Conservation (phyloP, 1,284 basidiomycete genomes). For the Grifola frondosa region DNA sequence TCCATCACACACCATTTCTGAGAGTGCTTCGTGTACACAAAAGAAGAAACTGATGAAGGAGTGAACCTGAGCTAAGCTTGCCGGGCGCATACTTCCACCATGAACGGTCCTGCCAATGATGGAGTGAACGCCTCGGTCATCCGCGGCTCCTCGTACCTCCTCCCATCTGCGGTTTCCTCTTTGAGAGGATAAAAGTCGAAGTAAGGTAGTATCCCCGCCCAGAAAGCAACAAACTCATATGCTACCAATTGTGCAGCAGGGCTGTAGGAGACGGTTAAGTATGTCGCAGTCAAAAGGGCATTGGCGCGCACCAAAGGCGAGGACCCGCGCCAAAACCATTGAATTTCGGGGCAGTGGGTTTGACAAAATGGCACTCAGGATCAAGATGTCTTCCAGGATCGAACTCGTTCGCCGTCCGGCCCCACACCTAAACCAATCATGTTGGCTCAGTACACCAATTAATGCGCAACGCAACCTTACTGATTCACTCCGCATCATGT, state of each 20-base stretch:
- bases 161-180: neutral
- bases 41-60: too few species aligned
- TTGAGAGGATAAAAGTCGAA: slow-evolving; percentile 17
- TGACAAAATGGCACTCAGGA: slow-evolving; percentile 19
- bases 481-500: slow-evolving; percentile 22
- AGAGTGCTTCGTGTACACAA: too few species aligned
- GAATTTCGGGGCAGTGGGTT: slow-evolving; percentile 21
- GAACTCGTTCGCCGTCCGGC: slow-evolving; percentile 16
- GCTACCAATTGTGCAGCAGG: slow-evolving; percentile 21
- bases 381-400: slow-evolving; percentile 23
- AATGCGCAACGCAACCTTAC: slow-evolving; percentile 8
- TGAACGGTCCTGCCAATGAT: slow-evolving; percentile 1
- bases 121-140: slow-evolving; percentile 5
- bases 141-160: slow-evolving; percentile 2
- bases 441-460: neutral
- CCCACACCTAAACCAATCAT: slow-evolving; percentile 18
- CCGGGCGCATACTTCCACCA: neutral
- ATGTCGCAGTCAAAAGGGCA: neutral
- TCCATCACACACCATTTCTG: too few species aligned
- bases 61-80: too few species aligned
- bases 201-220: slow-evolving; percentile 17
- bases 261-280: slow-evolving; percentile 5
- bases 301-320: slow-evolving; percentile 19
- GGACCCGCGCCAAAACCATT: slow-evolving; percentile 24
- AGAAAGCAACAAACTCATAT: slow-evolving; percentile 24